These are phyloP conservation scores for Trichoderma brevicompactum DNA, from an alignment of 2,329 filamentous ascomycete genomes.

Conservation along the genomic window DNA sequence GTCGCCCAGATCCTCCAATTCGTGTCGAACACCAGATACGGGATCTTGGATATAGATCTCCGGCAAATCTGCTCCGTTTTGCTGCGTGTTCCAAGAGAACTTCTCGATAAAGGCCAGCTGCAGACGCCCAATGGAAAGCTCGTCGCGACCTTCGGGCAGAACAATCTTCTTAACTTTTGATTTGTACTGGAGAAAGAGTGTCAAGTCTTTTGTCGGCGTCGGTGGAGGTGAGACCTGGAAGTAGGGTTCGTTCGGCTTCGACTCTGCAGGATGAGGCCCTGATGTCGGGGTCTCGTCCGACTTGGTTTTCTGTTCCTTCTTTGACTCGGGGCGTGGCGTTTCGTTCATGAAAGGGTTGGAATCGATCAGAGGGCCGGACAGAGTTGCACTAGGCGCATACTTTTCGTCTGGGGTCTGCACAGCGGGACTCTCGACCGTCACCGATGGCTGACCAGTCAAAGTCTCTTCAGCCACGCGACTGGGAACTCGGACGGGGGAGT, in stretches of 20 bases:
- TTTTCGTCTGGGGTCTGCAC: slow-evolving; percentile 70
- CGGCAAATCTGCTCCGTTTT: slow-evolving; percentile 87
- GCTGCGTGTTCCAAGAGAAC: slow-evolving; percentile 98
- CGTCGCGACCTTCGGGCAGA: slow-evolving; percentile 79
- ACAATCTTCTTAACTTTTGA: slow-evolving; percentile 97
- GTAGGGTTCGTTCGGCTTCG: slow-evolving; percentile 52
- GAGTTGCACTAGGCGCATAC: slow-evolving; percentile 59
- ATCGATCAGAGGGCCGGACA: slow-evolving; percentile 62
- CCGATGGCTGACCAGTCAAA: slow-evolving; percentile 32
- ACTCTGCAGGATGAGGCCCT: slow-evolving; percentile 44
- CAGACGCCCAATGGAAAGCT: slow-evolving; percentile 82
- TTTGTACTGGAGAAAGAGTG: slow-evolving; percentile 93
- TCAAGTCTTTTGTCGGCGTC: slow-evolving; percentile 78
- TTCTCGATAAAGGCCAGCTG: slow-evolving; percentile 98
- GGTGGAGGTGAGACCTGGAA: slow-evolving; percentile 68
- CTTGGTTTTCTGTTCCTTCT: slow-evolving; percentile 34
- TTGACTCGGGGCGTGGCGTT: slow-evolving; percentile 29
- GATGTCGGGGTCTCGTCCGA: slow-evolving; percentile 32
- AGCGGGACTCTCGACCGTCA: slow-evolving; percentile 38
- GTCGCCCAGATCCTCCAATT: slow-evolving; percentile 89
- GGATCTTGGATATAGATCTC: slow-evolving; percentile 99
- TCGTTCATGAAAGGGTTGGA: slow-evolving; percentile 40
- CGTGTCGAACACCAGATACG: slow-evolving; percentile 92
- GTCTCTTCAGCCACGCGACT: slow-evolving; percentile 67
- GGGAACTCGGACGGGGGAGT: slow-evolving; percentile 64